Evolutionary conservation across 2,329 filamentous ascomycete genomes (phyloP).

Genomic region (Aureobasidium melanogenum): DNA sequence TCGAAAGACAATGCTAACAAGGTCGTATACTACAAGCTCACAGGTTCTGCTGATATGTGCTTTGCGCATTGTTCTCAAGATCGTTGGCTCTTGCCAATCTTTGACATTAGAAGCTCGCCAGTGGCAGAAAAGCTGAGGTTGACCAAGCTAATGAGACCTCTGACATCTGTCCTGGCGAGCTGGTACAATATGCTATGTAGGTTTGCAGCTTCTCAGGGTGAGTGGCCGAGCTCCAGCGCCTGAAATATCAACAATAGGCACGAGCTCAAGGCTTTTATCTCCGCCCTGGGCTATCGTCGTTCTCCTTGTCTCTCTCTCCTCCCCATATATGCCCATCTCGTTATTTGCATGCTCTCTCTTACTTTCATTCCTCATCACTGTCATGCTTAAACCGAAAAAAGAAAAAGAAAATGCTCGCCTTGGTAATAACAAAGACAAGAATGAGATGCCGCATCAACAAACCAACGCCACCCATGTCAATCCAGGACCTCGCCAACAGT

Average conservation of each 20-base stretch:
- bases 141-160: conserved; percentile 16
- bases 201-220: not conserved
- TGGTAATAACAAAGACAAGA: not conserved
- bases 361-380: not conserved
- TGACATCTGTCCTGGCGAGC: not conserved
- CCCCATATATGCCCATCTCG: not conserved
- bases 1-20: not conserved
- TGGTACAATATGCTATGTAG: conserved; percentile 1
- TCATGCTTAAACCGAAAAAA: not conserved
- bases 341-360: not conserved
- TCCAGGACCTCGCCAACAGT: conserved; percentile 26
- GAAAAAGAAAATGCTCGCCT: conserved; percentile 6
- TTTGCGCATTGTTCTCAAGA: not conserved
- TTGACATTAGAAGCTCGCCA: not conserved
- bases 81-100: not conserved
- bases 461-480: conserved; percentile 27
- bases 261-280: conserved; percentile 11
- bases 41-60: not conserved
- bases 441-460: conserved; percentile 1
- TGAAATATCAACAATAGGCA: not conserved
- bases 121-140: conserved; percentile 3
- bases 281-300: not conserved
- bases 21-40: not conserved
- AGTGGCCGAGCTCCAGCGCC: conserved; percentile 7
- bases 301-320: not conserved